Evolutionary conservation across 2,329 filamentous ascomycete species (phyloP).

Genomic region (Ascochyta fabae): DNA sequence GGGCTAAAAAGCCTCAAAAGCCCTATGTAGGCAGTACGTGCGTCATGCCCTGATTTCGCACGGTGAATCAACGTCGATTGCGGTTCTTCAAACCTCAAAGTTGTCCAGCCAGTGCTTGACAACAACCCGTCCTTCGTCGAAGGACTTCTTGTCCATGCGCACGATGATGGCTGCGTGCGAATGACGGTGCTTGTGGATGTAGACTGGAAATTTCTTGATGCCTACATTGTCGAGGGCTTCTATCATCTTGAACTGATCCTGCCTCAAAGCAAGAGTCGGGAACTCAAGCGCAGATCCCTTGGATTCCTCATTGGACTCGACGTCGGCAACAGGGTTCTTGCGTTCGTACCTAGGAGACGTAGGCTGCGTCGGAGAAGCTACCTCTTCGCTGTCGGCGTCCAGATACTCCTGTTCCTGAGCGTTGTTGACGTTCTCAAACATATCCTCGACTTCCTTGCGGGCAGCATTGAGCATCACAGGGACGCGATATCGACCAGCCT

Average conservation of each 20-base stretch:
- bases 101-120: constrained; percentile 80
- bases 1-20: not conserved
- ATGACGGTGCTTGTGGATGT: constrained; percentile 76
- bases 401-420: constrained; percentile 76
- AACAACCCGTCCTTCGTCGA: constrained; percentile 78
- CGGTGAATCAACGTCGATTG: not conserved
- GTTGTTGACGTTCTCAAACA: constrained; percentile 75
- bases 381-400: constrained; percentile 58
- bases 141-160: constrained; percentile 68
- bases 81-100: constrained; percentile 60
- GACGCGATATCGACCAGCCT: constrained; percentile 74
- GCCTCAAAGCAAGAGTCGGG: constrained; percentile 78
- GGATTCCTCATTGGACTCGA: constrained; percentile 39
- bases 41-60: not conserved
- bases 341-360: constrained; percentile 21
- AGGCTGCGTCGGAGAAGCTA: constrained; percentile 35
- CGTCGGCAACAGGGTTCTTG: constrained; percentile 25
- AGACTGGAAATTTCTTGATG: constrained; percentile 67
- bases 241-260: constrained; percentile 86
- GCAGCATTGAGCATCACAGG: constrained; percentile 74
- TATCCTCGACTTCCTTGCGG: constrained; percentile 76
- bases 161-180: constrained; percentile 92
- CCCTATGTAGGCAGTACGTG: not conserved
- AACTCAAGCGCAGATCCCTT: constrained; percentile 54
- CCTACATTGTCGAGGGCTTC: constrained; percentile 71